These are phyloP conservation scores for Paecilomyces sp. DNA, from an alignment of 2,329 filamentous ascomycete genomes.

Conservation along the genomic window DNA sequence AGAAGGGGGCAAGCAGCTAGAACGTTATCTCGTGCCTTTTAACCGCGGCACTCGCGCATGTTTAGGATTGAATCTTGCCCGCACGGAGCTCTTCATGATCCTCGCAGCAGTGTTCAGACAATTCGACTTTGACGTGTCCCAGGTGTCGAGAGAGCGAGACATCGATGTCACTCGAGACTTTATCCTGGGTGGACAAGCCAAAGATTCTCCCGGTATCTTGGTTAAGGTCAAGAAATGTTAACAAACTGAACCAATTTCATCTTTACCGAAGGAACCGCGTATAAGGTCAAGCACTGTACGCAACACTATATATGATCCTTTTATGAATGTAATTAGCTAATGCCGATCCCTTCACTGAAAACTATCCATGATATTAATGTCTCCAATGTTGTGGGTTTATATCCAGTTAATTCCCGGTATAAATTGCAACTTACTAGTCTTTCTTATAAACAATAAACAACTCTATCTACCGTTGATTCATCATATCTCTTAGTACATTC, in stretches of 20 bases:
- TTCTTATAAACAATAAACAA: background rate
- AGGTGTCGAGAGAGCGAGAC: slow-evolving; percentile 3
- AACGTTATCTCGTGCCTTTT: slow-evolving; percentile 14
- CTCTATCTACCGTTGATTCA: slow-evolving; percentile 13
- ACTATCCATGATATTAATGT: background rate
- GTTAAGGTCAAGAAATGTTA: background rate
- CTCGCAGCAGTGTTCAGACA: slow-evolving; percentile 2
- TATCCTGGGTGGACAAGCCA: background rate
- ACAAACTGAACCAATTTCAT: background rate
- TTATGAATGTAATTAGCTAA: background rate
- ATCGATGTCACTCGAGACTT: slow-evolving; percentile 1
- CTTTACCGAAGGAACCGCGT: too few relatives aligned
- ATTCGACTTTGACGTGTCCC: slow-evolving; percentile 5
- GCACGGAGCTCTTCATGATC: slow-evolving; percentile 25
- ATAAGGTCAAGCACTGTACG: too few relatives aligned
- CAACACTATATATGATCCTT: too few relatives aligned
- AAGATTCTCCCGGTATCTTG: background rate
- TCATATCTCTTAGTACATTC: slow-evolving; percentile 22
- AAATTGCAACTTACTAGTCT: too few relatives aligned
- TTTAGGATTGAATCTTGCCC: slow-evolving; percentile 32
- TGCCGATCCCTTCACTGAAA: background rate
- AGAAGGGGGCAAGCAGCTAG: slow-evolving; percentile 15
- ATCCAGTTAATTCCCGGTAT: too few relatives aligned
- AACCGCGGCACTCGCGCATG: slow-evolving; percentile 29
- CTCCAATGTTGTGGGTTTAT: background rate